These are phyloP conservation scores for Acacia melanoxylon DNA, from an alignment of 306 rosid genomes.

Conservation along the genomic window DNA sequence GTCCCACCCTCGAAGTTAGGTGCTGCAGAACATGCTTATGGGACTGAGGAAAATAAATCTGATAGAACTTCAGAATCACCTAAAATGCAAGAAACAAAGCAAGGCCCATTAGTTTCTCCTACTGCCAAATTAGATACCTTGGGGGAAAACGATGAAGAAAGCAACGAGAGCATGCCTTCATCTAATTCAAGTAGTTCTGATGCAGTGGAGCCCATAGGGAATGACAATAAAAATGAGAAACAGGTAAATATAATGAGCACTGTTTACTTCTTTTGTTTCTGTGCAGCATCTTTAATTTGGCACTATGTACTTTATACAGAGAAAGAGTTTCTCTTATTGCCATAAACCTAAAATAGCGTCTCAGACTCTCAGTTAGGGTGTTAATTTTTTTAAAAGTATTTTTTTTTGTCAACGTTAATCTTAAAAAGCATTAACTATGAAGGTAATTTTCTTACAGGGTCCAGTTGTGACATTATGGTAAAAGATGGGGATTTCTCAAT, in stretches of 20 bases:
- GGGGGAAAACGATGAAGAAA: slow-evolving; percentile 68
- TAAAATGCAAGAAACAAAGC: slow-evolving; percentile 42
- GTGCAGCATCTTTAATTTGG: neutral
- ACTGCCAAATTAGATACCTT: slow-evolving; percentile 51
- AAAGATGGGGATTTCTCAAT: slow-evolving; percentile 24
- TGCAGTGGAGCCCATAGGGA: slow-evolving; percentile 36
- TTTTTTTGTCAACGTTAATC: no score
- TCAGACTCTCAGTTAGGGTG: neutral
- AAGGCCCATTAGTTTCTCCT: slow-evolving; percentile 36
- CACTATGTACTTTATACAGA: slow-evolving; percentile 4
- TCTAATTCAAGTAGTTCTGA: slow-evolving; percentile 52
- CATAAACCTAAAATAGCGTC: neutral
- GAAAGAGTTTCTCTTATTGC: slow-evolving; percentile 15
- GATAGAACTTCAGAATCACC: slow-evolving; percentile 42
- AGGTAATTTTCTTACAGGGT: slow-evolving; percentile 16
- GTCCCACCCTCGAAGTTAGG: slow-evolving; percentile 41
- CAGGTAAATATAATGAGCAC: slow-evolving; percentile 52
- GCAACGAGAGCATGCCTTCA: slow-evolving; percentile 45
- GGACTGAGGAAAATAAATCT: slow-evolving; percentile 48
- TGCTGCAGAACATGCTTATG: slow-evolving; percentile 43
- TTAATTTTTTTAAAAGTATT: neutral
- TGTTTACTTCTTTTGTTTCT: slow-evolving; percentile 24
- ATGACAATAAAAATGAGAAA: slow-evolving; percentile 47
- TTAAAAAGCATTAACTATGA: neutral
- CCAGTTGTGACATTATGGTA: neutral